A percentile compares a stretch with the other conserved stretches of the same genome.
phyloP scores from a whole-genome alignment of 1,139 yeast species.

The Saccharomyces hybrid region DNA sequence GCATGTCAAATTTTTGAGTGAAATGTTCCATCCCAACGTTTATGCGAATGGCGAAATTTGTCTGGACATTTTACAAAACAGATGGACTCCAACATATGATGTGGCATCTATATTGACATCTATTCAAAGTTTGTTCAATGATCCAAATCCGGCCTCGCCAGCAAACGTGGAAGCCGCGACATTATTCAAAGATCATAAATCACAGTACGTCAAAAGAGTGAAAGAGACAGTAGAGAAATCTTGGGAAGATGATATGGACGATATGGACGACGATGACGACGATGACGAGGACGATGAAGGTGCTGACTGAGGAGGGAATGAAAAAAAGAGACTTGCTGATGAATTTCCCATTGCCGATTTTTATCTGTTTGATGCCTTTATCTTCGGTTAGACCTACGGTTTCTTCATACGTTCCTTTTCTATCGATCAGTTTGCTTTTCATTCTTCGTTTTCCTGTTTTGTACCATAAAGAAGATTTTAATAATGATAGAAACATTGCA shows the following conservation, averaged over 20 bases:
- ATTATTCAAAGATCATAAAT: slow-evolving; percentile 86
- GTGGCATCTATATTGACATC: slow-evolving; percentile 95
- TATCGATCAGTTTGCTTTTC: background rate
- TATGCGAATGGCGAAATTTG: slow-evolving; percentile 94
- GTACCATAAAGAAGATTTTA: background rate
- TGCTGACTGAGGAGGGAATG: background rate
- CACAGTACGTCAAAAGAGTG: slow-evolving; percentile 86
- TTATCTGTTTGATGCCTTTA: background rate
- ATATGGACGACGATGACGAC: slow-evolving; percentile 62
- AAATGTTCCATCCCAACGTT: slow-evolving; percentile 97
- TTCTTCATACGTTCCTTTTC: background rate
- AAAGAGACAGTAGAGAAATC: slow-evolving; percentile 89
- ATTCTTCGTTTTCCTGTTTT: background rate
- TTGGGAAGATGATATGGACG: slow-evolving; percentile 73
- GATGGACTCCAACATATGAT: slow-evolving; percentile 99
- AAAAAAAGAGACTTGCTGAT: slow-evolving; percentile 7
- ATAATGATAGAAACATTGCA: slow-evolving; percentile 1
- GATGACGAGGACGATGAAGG: slow-evolving; percentile 38
- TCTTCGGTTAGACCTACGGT: background rate
- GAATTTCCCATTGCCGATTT: background rate
- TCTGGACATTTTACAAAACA: slow-evolving; percentile 87
- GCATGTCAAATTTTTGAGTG: slow-evolving; percentile 77
- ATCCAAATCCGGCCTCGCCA: slow-evolving; percentile 93
- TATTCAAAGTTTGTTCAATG: slow-evolving; percentile 74
- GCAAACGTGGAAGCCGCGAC: slow-evolving; percentile 99